Base-by-base conservation (phyloP, 768 basidiomycete genomes). In the Tephrocybe sp. region DNA sequence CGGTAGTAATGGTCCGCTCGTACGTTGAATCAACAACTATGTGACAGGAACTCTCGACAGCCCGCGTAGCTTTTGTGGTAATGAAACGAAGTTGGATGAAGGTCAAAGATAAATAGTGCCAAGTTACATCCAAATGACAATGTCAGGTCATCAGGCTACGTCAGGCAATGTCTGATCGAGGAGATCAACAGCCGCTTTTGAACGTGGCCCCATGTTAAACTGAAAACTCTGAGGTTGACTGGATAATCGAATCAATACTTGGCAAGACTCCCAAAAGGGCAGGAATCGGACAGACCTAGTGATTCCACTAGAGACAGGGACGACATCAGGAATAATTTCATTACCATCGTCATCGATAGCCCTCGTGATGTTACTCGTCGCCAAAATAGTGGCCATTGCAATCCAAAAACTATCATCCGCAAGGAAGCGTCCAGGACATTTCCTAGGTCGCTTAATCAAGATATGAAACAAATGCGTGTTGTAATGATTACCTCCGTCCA, bases 391-490 rank as follows among this genome's bases (percentile, higher is more conserved):
- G 6, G 56, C 57, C 5, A 63, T 53, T 11, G 54, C 55, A 23
- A 56, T 52, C 59, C 68, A 70, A 33, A 76, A 17, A 10, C 70
- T 73, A 1, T 72, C 66, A 17, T 76, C 71, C 4, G 72, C 76
- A 34, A 80, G 62, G 34, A 72, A 49, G 32, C 67, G 58, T 5
- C 77, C 79, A 12, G 75, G 70, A 47, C 75, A 77, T 11, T 69
- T 58, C 34, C 62, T 64, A 15, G 9, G 28, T 4, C 34, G 12
- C 28, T 36, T 36, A 36, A 7, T 11, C n/a, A 36, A 15, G 34
- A 15, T 7, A 36, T 17, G 14, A 7, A 36, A 36, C 8, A 15
- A 4, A 12, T 5, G n/a, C n/a, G n/a, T n/a, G n/a, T 11, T 4
- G 14, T 5, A 5, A 7, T 15, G 5, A 17, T 4, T 36, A 65